Percentiles rank a stretch among this genome's conserved stretches.
Conservation (phyloP, 129 eudicot genomes). For the Pseudognaphalium luteoalbum region DNA sequence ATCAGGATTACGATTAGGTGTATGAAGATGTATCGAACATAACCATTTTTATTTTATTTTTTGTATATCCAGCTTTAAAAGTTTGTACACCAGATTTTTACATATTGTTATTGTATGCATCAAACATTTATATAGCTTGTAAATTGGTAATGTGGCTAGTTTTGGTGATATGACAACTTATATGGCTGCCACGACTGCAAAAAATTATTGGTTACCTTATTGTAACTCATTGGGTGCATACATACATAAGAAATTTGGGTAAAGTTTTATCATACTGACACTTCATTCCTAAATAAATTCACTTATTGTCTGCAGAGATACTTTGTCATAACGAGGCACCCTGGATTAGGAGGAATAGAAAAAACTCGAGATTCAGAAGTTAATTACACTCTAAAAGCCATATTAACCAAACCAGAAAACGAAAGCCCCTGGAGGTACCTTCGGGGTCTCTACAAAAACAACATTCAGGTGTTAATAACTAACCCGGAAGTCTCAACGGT, state of each 20-base stretch:
- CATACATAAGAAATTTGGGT: background rate
- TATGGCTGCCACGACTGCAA: conserved; percentile 9
- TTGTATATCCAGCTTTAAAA: background rate
- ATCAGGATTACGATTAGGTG: background rate
- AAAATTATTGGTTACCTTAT: background rate
- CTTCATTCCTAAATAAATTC: background rate
- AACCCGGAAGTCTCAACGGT: conserved; percentile 65
- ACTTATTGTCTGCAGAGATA: conserved; percentile 52
- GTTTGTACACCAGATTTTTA: too few relatives aligned
- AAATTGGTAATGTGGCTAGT: background rate
- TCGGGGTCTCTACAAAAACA: conserved; percentile 71
- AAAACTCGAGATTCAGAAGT: conserved; percentile 76
- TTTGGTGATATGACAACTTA: background rate
- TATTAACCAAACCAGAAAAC: conserved; percentile 67
- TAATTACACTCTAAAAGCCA: conserved; percentile 64
- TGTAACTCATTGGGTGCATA: background rate
- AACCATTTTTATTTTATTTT: background rate
- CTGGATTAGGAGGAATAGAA: conserved; percentile 73
- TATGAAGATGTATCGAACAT: background rate
- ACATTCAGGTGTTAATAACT: conserved; percentile 38
- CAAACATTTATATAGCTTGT: too few relatives aligned
- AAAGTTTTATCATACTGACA: background rate
- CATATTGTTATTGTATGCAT: too few relatives aligned
- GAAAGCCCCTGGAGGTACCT: conserved; percentile 99
- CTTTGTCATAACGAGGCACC: conserved; percentile 83